A percentile compares a stretch with the other conserved stretches of the same genome.
Conservation (phyloP, 1,284 basidiomycete genomes). For the Ceratobasidium sp. region DNA sequence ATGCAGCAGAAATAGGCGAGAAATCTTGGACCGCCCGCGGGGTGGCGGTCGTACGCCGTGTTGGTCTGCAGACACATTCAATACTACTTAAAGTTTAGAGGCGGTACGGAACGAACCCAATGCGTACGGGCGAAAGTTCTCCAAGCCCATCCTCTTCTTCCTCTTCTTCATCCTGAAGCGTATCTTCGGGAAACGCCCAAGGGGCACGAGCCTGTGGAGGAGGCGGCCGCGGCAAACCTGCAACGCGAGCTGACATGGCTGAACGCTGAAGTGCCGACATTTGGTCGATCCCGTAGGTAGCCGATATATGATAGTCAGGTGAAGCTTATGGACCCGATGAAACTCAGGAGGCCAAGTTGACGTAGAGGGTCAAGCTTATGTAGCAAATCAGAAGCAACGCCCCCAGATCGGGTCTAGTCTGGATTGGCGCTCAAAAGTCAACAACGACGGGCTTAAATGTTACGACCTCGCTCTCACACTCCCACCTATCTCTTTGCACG, state of each 20-base stretch:
- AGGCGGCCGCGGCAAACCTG: slow-evolving; percentile 10
- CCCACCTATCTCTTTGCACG: background rate
- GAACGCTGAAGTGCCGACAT: slow-evolving; percentile 26
- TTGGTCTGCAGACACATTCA: slow-evolving; percentile 27
- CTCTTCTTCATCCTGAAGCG: slow-evolving; percentile 61
- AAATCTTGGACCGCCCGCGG: slow-evolving; percentile 59
- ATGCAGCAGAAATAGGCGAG: slow-evolving; percentile 76
- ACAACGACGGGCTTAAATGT: slow-evolving; percentile 8
- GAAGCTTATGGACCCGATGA: background rate
- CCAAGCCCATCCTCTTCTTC: slow-evolving; percentile 73
- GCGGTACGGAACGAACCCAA: background rate
- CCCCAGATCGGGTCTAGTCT: background rate
- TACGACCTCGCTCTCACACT: background rate
- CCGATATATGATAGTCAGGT: background rate
- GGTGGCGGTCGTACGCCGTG: slow-evolving; percentile 27
- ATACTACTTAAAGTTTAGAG: background rate
- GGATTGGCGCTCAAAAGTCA: background rate
- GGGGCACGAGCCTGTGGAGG: slow-evolving; percentile 18
- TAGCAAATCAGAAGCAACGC: background rate
- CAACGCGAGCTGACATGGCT: slow-evolving; percentile 20
- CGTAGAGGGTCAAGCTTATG: no score
- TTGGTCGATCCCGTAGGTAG: background rate
- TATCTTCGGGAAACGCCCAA: slow-evolving; percentile 43
- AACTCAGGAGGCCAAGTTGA: background rate
- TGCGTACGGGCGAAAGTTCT: slow-evolving; percentile 58